Base-by-base conservation (phyloP, 139 green algal genomes). In the Spirogloea muscicola region DNA sequence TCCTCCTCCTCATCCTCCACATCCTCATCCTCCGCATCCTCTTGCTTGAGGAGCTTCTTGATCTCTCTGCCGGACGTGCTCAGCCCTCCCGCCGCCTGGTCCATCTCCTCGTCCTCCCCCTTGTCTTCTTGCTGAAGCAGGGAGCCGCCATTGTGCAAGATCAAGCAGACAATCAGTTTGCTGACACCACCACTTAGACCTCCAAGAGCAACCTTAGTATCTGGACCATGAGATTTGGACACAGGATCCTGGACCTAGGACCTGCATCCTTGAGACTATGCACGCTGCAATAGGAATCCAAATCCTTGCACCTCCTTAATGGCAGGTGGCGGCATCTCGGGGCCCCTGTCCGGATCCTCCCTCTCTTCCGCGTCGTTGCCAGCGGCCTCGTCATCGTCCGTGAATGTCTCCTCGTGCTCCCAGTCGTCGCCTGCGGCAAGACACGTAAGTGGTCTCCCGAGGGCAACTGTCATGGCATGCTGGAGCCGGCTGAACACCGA, bases 401-500 rank as follows among this genome's bases (percentile, higher is more conserved):
- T 74, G 64, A 74, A 74, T 3, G 25, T 74, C 51, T 74, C 64
- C 25, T 74, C 64, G 64, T 74, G 64, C 64, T 74, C 64, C 64
- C 64, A 74, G 16, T 74, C 64, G 5, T 74, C 64, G 4, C 64
- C 64, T 74, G 52, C 49, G 4, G 29, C 36, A 10, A 61, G 16
- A 10, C 61, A 69, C 39, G 13, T 13, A 64, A 10, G 10, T 16
- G 33, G 31, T 13, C 55, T 41, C 55, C 31, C 55, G 33, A 44
- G 27, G 13, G 33, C 55, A 36, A 10, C 9, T 16, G 29, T 16
- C 10, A 41, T 27, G 9, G 55, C 27, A 64, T 21, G 31, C 27
- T n/a, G n/a, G 33, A 64, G 29, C 55, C 9, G 9, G 10, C 31
- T 27, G 10, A 36, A 10, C 55, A 64, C 13, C 13, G 9, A 38